Evolutionary conservation across 352 stramenopile species (phyloP).

Genomic region (Plasmopara halstedii): DNA sequence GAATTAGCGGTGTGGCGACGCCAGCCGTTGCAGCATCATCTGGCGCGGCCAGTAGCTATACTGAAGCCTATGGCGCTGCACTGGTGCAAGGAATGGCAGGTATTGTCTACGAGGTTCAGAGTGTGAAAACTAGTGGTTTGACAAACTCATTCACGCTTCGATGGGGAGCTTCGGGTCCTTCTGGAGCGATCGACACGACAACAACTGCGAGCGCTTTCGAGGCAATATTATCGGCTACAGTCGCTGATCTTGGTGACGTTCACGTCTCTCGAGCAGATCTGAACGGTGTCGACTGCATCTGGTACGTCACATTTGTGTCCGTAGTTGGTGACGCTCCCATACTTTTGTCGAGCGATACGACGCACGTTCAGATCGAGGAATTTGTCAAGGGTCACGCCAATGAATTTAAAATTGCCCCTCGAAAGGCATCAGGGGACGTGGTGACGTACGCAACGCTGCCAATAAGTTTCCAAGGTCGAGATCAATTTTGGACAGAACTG

Average conservation of each 20-base stretch:
- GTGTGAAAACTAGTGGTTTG: slow-evolving; percentile 49
- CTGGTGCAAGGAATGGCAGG: slow-evolving; percentile 89
- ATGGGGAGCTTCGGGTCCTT: slow-evolving; percentile 26
- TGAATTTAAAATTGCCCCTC: slow-evolving; percentile 92
- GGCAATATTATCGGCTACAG: slow-evolving; percentile 23
- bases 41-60: slow-evolving; percentile 80
- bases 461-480: slow-evolving; percentile 78
- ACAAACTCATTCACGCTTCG: slow-evolving; percentile 44
- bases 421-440: slow-evolving; percentile 86
- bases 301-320: slow-evolving; percentile 84
- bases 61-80: slow-evolving; percentile 83
- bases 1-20: slow-evolving; percentile 79
- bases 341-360: slow-evolving; percentile 41
- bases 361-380: slow-evolving; percentile 64
- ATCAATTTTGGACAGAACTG: slow-evolving; percentile 95
- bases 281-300: slow-evolving; percentile 45
- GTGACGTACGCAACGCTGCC: slow-evolving; percentile 83
- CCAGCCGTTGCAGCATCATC: slow-evolving; percentile 88
- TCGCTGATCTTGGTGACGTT: slow-evolving; percentile 37
- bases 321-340: slow-evolving; percentile 75
- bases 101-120: slow-evolving; percentile 94
- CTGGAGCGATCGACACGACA: slow-evolving; percentile 32
- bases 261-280: slow-evolving; percentile 51
- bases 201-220: slow-evolving; percentile 40
- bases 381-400: slow-evolving; percentile 93